Percentiles rank a stretch among this genome's conserved stretches.
Conservation (phyloP, 305 asterid genomes). For the Ajuga reptans region DNA sequence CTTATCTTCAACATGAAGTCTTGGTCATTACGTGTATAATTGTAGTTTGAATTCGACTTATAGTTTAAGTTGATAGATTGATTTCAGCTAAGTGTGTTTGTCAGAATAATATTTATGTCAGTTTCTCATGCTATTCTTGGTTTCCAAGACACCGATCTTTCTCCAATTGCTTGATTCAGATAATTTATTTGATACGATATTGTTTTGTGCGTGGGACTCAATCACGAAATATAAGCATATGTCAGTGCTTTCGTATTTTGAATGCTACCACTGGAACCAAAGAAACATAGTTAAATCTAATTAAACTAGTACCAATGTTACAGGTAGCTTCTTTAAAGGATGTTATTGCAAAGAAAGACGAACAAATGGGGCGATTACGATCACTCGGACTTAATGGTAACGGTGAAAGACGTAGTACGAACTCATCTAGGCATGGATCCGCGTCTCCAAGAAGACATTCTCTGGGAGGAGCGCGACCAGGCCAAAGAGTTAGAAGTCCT, state of each 20-base stretch:
- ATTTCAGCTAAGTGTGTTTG: not conserved
- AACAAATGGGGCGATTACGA: slow-evolving; percentile 56
- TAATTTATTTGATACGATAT: not conserved
- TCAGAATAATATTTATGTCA: not conserved
- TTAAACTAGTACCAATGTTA: slow-evolving; percentile 19
- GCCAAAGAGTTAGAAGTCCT: slow-evolving; percentile 35
- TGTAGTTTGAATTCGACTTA: not conserved
- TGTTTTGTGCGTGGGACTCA: slow-evolving; percentile 14
- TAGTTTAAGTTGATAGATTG: not conserved
- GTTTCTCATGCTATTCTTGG: not conserved
- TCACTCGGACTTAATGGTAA: slow-evolving; percentile 35
- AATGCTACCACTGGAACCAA: not conserved
- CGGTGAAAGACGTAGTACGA: slow-evolving; percentile 40
- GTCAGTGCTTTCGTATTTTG: not conserved
- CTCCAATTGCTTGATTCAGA: not conserved
- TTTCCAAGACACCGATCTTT: not conserved
- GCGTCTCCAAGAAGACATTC: slow-evolving; percentile 61
- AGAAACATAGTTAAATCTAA: slow-evolving; percentile 4
- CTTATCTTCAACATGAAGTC: not conserved
- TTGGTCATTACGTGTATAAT: not conserved
- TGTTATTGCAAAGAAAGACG: slow-evolving; percentile 60
- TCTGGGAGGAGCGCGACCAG: slow-evolving; percentile 33
- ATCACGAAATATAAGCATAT: not conserved
- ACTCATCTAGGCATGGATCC: slow-evolving; percentile 46
- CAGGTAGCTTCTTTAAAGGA: slow-evolving; percentile 75